A percentile compares a stretch with the other conserved stretches of the same genome.
Evolutionary conservation across 306 rosid genomes (phyloP).

Genomic region (Quercus bicolor): DNA sequence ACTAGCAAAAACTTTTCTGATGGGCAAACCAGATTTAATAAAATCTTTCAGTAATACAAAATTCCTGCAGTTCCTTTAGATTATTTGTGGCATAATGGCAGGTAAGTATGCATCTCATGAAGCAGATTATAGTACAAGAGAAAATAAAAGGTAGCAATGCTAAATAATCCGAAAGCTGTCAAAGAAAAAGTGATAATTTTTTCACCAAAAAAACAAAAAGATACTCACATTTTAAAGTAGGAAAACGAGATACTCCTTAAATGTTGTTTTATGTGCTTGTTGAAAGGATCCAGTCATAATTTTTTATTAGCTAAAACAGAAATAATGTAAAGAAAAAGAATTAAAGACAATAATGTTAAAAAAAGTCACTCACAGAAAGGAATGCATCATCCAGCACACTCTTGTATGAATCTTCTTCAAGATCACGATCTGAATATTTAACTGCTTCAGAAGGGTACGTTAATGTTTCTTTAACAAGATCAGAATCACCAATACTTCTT

Average conservation of each 20-base stretch:
- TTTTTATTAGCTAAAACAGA: neutral
- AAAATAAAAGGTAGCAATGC: neutral
- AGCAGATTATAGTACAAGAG: neutral
- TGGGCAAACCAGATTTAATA: neutral
- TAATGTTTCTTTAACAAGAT: constrained; percentile 33
- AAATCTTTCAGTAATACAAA: neutral
- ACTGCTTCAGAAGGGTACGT: constrained; percentile 33
- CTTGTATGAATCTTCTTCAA: constrained; percentile 39
- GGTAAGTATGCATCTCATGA: neutral
- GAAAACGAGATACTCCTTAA: neutral
- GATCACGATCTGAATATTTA: constrained; percentile 33
- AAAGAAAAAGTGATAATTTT: neutral
- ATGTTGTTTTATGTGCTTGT: neutral
- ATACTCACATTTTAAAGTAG: neutral
- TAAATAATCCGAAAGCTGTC: neutral
- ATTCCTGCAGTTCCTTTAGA: neutral
- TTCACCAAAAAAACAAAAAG: too few relatives aligned
- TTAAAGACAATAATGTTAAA: neutral
- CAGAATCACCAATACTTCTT: constrained; percentile 43
- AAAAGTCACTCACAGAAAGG: constrained; percentile 36
- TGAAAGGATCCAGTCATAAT: neutral
- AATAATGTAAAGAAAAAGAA: neutral
- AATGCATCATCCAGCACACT: constrained; percentile 26
- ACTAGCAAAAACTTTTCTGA: neutral
- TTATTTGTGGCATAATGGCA: neutral